Base-by-base conservation (phyloP, 176 grass and related monocot species). In the Bothriochloa decipiens region DNA sequence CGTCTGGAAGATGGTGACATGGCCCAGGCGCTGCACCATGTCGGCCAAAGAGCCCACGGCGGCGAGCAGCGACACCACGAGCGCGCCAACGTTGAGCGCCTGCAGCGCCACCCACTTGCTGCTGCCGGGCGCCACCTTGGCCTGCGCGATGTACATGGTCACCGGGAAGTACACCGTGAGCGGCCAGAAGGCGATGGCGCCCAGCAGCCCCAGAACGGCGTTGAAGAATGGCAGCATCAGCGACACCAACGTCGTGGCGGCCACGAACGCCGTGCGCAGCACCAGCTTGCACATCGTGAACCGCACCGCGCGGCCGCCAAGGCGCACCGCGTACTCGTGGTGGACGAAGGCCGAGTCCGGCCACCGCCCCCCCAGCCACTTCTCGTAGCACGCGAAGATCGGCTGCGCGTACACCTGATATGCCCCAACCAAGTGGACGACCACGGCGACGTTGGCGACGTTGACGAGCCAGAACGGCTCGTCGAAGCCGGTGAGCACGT, bases 141-240 rank as follows among this genome's bases (percentile, higher is more conserved):
- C 87, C 64, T 98, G 96, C 83, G 77, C 81, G 37, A 93, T 92
- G 83, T 98, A 95, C 67, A 93, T 91, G 33, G 92, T 92, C 64
- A 93, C 89, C 2, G 96, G 96, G 76, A 90, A 98, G 86, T 93
- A 95, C 2, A 98, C 92, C 7, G 96, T 98, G 22, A 95, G 62
- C 52, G 96, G 93, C 85, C 89, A 98, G 87, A 98, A 98, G 13
- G 91, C 92, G 33, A 91, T 20, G 36, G 96, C 85, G 15, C 96
- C 96, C 6, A 98, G 91, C 72, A 98, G 60, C 18, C 92, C 92
- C 0, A 98, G 83, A 35, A 98, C 80, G 49, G 95, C 95, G 78
- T 97, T 97, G 89, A 95, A 97, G 92, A 97, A 95, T 15, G 95
- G 95, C 25, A 95, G 90, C 95, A 93, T 80, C 27, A 97, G 79